phyloP scores from a whole-genome alignment of 129 eudicot genomes.

The Flaveria robusta region DNA sequence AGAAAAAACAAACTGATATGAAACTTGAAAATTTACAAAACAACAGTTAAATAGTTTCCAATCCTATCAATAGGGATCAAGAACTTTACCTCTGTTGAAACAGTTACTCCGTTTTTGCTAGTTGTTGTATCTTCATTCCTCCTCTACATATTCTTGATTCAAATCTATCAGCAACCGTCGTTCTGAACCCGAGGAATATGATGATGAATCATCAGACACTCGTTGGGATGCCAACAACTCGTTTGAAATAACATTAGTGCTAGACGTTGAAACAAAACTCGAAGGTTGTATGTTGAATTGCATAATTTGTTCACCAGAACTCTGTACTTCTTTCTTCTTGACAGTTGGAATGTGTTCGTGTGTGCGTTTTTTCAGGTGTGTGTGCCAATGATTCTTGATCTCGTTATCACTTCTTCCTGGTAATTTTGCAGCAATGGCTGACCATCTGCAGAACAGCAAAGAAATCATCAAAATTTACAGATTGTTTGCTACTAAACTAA shows the following conservation, averaged over 20 bases:
- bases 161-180: conserved; percentile 32
- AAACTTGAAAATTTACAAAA: conserved; percentile 17
- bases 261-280: conserved; percentile 30
- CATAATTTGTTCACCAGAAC: conserved; percentile 24
- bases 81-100: conserved; percentile 23
- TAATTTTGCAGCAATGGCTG: conserved; percentile 42
- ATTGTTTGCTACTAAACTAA: no score
- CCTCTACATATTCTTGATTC: conserved; percentile 39
- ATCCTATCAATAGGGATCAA: no score
- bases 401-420: conserved; percentile 50
- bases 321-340: conserved; percentile 1
- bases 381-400: conserved; percentile 48
- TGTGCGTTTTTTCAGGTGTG: conserved; percentile 39
- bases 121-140: conserved; percentile 35
- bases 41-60: no score
- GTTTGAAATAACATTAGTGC: conserved; percentile 22
- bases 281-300: conserved; percentile 26
- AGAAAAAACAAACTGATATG: conserved; percentile 36
- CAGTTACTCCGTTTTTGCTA: conserved; percentile 14
- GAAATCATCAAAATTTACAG: background rate
- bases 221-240: conserved; percentile 28
- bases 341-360: conserved; percentile 7
- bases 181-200: conserved; percentile 23
- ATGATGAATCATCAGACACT: conserved; percentile 31
- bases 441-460: conserved; percentile 33